A percentile compares a stretch with the other conserved stretches of the same genome.
Conservation (phyloP, 371 early-diverging fungal species). For the Parasitella parasitica region DNA sequence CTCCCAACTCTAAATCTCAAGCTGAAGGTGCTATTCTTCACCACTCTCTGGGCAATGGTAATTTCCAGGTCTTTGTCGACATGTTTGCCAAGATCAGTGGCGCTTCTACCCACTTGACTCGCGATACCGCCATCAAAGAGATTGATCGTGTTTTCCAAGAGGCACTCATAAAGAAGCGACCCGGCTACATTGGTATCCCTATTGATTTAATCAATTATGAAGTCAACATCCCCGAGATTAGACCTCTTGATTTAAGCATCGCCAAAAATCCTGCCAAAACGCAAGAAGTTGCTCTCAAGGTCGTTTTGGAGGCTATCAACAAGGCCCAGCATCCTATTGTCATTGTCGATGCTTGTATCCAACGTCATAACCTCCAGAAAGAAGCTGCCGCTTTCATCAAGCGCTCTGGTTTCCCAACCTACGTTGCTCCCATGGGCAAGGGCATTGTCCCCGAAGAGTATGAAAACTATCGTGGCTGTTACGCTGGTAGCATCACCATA, state of each 20-base stretch:
- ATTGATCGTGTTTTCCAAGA: conserved; percentile 42
- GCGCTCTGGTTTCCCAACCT: conserved; percentile 39
- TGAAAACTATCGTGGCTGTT: conserved; percentile 38
- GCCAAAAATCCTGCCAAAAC: conserved; percentile 30
- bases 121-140: conserved; percentile 31
- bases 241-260: conserved; percentile 7
- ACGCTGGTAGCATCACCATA: conserved; percentile 31
- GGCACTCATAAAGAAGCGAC: conserved; percentile 23
- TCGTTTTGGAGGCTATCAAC: conserved; percentile 16
- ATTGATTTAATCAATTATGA: conserved; percentile 40
- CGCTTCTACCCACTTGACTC: conserved; percentile 34
- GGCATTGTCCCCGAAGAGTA: conserved; percentile 36
- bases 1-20: conserved; percentile 44
- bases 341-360: conserved; percentile 47
- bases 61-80: conserved; percentile 41
- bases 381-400: conserved; percentile 34
- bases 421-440: conserved; percentile 51
- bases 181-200: conserved; percentile 52
- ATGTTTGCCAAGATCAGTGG: conserved; percentile 40
- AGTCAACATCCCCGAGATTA: conserved; percentile 18
- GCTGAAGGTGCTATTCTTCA: conserved; percentile 46
- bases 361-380: conserved; percentile 30
- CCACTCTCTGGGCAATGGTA: conserved; percentile 56
- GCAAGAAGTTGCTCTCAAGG: conserved; percentile 18
- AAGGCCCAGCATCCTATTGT: conserved; percentile 41